Evolutionary conservation across 2,329 filamentous ascomycete genomes (phyloP), one percentile per base, ranked within the genome.

Genomic region (Trichoderma pleuroti): DNA sequence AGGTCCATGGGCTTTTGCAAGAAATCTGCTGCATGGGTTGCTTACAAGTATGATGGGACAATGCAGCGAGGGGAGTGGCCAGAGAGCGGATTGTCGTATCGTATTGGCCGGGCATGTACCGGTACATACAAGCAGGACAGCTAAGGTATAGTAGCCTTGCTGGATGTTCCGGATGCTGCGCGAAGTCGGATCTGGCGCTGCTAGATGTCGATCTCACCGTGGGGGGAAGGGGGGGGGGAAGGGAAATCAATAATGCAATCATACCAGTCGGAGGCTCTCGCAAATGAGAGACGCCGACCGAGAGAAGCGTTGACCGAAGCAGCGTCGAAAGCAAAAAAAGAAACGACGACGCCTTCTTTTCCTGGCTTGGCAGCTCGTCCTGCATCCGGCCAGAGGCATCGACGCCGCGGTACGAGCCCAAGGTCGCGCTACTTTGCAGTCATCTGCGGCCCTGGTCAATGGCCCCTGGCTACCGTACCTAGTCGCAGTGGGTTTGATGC

Each of bases 381-480:
- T 71, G 70, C 70, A 71, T 71, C 59, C 70, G 66, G 70, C 42
- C 24, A 60, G 14, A 57, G 54, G 56, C n/a, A n/a, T n/a, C n/a
- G n/a, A n/a, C n/a, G n/a, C n/a, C n/a, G n/a, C n/a, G n/a, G n/a
- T 59, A 69, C 70, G 61, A 59, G 60, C 34, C 21, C 49, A 56
- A 46, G 49, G 69, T 64, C 61, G 60, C 68, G 59, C 68, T 65
- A 61, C 57, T 57, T 71, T 32, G 63, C 65, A 52, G 59, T 63
- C 70, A 70, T 69, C 70, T 71, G 70, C 65, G 52, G 66, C 65
- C 65, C 57, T 54, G 49, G 57, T 66, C 57, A 16, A 59, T 21
- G 28, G 46, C 67, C 70, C 70, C 62, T 72, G 67, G 68, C 60
- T 34, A 59, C 34, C 56, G 30, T 21, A 34, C 63, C 69, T 72